These are phyloP conservation scores for Quercus rubra DNA, from an alignment of 306 rosid genomes.

Conservation along the genomic window DNA sequence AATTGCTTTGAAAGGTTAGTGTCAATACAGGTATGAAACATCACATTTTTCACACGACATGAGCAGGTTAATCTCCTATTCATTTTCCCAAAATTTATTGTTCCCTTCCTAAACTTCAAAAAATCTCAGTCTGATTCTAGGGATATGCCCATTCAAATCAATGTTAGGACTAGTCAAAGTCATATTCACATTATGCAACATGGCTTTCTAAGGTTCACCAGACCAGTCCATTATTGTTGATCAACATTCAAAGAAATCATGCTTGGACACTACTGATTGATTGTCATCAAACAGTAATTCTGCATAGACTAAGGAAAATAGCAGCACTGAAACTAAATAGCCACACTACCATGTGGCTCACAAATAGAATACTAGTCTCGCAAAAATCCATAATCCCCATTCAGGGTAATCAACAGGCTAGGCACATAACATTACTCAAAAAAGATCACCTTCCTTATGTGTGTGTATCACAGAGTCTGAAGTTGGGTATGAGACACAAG, in stretches of 20 bases:
- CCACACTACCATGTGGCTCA: background rate
- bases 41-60: background rate
- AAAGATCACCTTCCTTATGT: conserved; percentile 58
- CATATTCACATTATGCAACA: background rate
- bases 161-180: background rate
- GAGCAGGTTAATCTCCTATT: background rate
- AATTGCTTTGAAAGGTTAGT: background rate
- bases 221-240: background rate
- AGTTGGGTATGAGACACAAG: conserved; percentile 58
- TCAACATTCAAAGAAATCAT: background rate
- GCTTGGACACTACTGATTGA: background rate
- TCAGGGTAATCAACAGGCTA: background rate
- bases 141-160: background rate
- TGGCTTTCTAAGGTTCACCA: too few relatives aligned
- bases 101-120: too few relatives aligned
- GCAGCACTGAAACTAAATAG: background rate
- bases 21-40: conserved; percentile 40
- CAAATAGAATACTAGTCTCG: background rate
- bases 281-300: background rate
- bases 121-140: too few relatives aligned
- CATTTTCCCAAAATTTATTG: too few relatives aligned
- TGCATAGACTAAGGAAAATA: background rate
- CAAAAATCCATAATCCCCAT: background rate
- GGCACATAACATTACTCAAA: conserved; percentile 9
- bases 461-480: conserved; percentile 61